Evolutionary conservation across 208 protist genomes (phyloP).

Genomic region (Herpetomonas tarakana): DNA sequence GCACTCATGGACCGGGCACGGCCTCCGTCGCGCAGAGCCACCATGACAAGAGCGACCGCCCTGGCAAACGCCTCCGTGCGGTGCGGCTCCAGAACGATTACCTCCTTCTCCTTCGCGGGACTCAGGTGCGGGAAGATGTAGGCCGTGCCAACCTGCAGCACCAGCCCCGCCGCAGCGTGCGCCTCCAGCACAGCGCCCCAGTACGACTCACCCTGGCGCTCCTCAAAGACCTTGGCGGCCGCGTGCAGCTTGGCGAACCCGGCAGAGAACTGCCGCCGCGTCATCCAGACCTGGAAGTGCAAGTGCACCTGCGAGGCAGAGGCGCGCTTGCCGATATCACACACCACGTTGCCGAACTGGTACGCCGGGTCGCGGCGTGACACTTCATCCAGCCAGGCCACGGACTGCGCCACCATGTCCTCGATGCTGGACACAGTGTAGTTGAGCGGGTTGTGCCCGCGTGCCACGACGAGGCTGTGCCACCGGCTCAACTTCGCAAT

Average conservation of each 20-base stretch:
- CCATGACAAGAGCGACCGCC: constrained; percentile 22
- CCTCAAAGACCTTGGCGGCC: neutral
- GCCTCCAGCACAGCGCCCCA: constrained; percentile 19
- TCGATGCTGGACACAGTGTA: constrained; percentile 12
- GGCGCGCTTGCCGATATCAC: constrained; percentile 23
- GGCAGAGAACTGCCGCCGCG: constrained; percentile 9
- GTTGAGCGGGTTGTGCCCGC: constrained; percentile 20
- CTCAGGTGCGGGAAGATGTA: constrained; percentile 21
- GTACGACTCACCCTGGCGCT: constrained; percentile 7
- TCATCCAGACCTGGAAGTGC: constrained; percentile 32
- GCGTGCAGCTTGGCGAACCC: constrained; percentile 11
- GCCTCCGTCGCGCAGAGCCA: constrained; percentile 16
- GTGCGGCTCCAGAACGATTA: constrained; percentile 20
- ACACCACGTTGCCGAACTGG: constrained; percentile 29
- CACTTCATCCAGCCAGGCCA: constrained; percentile 23
- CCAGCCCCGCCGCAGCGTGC: constrained; percentile 24
- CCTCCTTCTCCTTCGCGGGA: constrained; percentile 30
- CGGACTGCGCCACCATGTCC: constrained; percentile 24
- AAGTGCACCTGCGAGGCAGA: constrained; percentile 35
- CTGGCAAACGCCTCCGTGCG: constrained; percentile 6
- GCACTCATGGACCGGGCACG: constrained; percentile 17
- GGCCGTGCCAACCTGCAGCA: constrained; percentile 12
- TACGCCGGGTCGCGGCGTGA: constrained; percentile 10
- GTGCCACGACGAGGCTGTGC: constrained; percentile 29
- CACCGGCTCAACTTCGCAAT: constrained; percentile 34